Conservation (phyloP, 345 rosid genomes). For the Eucalyptus coolabah region DNA sequence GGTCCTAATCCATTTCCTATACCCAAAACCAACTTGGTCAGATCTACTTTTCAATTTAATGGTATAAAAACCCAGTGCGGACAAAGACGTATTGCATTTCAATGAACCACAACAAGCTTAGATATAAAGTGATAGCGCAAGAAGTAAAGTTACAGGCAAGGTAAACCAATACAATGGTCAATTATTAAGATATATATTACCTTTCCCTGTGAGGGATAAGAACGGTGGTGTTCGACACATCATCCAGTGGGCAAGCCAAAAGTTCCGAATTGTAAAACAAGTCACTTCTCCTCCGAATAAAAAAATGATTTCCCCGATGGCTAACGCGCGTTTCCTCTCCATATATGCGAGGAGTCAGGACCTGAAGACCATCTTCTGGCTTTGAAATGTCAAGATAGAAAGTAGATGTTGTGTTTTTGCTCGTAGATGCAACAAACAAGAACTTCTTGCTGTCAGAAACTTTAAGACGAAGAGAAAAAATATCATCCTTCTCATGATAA, state of each 20-base stretch:
- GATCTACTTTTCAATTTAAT: background rate
- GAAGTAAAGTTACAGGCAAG: background rate
- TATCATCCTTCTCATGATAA: conserved; percentile 88
- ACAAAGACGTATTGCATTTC: background rate
- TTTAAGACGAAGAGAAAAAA: conserved; percentile 49
- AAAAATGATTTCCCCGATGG: conserved; percentile 86
- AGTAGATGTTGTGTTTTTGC: conserved; percentile 60
- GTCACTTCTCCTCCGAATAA: conserved; percentile 61
- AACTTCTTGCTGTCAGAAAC: conserved; percentile 70
- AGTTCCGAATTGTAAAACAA: conserved; percentile 77
- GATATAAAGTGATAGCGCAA: background rate
- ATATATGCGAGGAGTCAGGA: conserved; percentile 56
- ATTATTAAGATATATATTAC: conserved; percentile 5
- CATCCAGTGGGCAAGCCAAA: conserved; percentile 55
- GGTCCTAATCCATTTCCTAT: background rate
- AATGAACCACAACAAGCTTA: background rate
- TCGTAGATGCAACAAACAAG: conserved; percentile 57
- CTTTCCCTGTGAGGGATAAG: conserved; percentile 85
- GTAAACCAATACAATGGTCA: background rate
- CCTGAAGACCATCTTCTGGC: conserved; percentile 60
- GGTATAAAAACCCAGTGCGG: background rate
- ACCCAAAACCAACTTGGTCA: background rate
- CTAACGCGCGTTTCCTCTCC: conserved; percentile 61
- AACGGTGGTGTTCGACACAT: conserved; percentile 41
- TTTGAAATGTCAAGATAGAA: conserved; percentile 52